Percentiles rank a stretch among this genome's conserved stretches.
Conservation (phyloP, 1,139 yeast species). For the Geotrichum cucujoidarum region DNA sequence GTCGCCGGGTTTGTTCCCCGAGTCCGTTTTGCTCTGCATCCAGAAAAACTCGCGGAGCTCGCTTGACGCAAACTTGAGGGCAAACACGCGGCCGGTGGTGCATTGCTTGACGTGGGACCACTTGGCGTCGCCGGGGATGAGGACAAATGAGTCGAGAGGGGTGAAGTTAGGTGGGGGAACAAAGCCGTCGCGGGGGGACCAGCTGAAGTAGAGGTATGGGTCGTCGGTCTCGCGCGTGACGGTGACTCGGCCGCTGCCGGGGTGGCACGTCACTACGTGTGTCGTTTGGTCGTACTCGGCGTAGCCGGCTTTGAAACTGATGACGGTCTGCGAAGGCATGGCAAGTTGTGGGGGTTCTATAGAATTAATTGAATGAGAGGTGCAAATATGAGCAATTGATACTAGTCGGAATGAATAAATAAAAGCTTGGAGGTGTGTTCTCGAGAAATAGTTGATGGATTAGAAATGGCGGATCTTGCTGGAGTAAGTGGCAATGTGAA, state of each 20-base stretch:
- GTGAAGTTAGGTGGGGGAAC: conserved; percentile 28
- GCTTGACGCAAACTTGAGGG: conserved; percentile 73
- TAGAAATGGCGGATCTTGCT: too few relatives aligned
- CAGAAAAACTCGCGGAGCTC: conserved; percentile 84
- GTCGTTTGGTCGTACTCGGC: conserved; percentile 69
- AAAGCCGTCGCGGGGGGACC: conserved; percentile 52
- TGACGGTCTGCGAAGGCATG: conserved; percentile 15
- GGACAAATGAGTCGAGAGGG: conserved; percentile 59
- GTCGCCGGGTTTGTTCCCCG: conserved; percentile 43
- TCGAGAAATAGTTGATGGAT: too few relatives aligned
- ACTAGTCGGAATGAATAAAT: too few relatives aligned
- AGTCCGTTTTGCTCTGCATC: conserved; percentile 76
- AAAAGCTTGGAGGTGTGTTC: too few relatives aligned
- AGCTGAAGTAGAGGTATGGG: conserved; percentile 49
- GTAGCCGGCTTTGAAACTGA: conserved; percentile 77
- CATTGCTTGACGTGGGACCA: conserved; percentile 74
- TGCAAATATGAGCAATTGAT: too few relatives aligned
- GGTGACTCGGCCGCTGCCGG: conserved; percentile 68
- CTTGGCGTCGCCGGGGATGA: conserved; percentile 90
- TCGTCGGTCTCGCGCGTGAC: conserved; percentile 61
- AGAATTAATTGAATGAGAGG: neutral
- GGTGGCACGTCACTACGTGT: conserved; percentile 66
- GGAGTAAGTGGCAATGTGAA: too few relatives aligned
- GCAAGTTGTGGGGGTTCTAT: neutral
- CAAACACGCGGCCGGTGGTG: conserved; percentile 78